A percentile compares a stretch with the other conserved stretches of the same genome.
These are phyloP conservation scores for Agrocybe chaxingu DNA, from an alignment of 768 basidiomycete genomes.

Conservation along the genomic window DNA sequence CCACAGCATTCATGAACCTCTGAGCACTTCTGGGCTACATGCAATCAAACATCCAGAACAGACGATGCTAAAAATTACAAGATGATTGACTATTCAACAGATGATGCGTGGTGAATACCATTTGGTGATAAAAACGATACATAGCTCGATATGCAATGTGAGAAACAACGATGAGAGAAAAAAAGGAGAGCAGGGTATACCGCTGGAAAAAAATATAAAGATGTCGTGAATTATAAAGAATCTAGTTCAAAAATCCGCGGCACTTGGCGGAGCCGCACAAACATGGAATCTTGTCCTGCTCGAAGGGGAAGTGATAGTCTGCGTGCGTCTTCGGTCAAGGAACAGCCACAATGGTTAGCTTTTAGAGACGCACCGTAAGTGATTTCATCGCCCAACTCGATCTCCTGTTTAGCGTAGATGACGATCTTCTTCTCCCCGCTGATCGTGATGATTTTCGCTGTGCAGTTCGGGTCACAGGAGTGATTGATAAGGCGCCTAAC, in stretches of 20 bases:
- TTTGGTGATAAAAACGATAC: slow-evolving; percentile 12
- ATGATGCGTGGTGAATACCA: neutral
- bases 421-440: slow-evolving; percentile 97
- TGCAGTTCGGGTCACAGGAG: slow-evolving; percentile 94
- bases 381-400: slow-evolving; percentile 96
- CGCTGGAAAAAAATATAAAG: slow-evolving; percentile 9
- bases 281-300: slow-evolving; percentile 96
- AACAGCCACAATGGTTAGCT: neutral
- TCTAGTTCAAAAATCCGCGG: slow-evolving; percentile 94
- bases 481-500: slow-evolving; percentile 95
- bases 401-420: slow-evolving; percentile 96
- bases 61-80: neutral
- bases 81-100: neutral
- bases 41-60: neutral
- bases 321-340: neutral
- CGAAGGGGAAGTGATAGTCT: slow-evolving; percentile 99
- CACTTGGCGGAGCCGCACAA: slow-evolving; percentile 88
- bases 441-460: slow-evolving; percentile 88
- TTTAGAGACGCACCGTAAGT: slow-evolving; percentile 74
- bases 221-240: slow-evolving; percentile 23
- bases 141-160: slow-evolving; percentile 18
- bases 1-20: too few relatives aligned
- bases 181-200: slow-evolving; percentile 19
- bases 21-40: too few relatives aligned
- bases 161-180: neutral